Base-by-base conservation (phyloP, 495 filamentous ascomycete genomes). In the Hypoxylon cercidicola region DNA sequence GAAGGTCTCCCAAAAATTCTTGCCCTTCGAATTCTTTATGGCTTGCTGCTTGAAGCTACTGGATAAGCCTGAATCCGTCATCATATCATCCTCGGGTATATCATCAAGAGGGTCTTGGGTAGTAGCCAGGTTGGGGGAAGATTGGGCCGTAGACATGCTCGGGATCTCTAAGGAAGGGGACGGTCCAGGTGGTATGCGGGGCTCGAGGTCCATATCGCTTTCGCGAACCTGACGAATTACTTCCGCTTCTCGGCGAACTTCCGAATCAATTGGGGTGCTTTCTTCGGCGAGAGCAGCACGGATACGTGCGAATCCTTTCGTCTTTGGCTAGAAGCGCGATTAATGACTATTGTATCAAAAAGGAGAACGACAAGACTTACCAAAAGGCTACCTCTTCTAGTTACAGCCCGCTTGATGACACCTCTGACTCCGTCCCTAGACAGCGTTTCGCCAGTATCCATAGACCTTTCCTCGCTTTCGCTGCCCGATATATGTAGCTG, bases 171-270 rank as follows among this genome's bases (percentile, higher is more conserved):
- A 37, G 13, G 64, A 23, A 10, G 64, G 58, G 1, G 58, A n/a
- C 9, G 56, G 58, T 2, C 54, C 51, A 0, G 65, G 55, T 13
- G 74, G 60, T 13, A 72, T 61, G 28, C 77, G 69, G 6, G 74
- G 75, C 48, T 81, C 82, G 20, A 84, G 72, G 25, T 84, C 81
- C 76, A 84, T 79, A 63, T 86, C 84, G 64, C 80, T 84, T 74
- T 97, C 94, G 15, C 91, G 90, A 30, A 97, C 93, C 75, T 97
- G 96, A 1, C 90, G 89, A 55, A 98, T 90, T 0, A 97, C 93
- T 77, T 98, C 93, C 11, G 94, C 92, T 80, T 99, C 95, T 37
- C 92, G 89, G 55, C 90, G 89, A 61, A 93, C 85, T 74, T 99
- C 95, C 40, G 88, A 88, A 62, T 98, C 96, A 23, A 96, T 74